Base-by-base conservation (phyloP, 73 alveolate species). In the Symbiodinium pilosum region DNA sequence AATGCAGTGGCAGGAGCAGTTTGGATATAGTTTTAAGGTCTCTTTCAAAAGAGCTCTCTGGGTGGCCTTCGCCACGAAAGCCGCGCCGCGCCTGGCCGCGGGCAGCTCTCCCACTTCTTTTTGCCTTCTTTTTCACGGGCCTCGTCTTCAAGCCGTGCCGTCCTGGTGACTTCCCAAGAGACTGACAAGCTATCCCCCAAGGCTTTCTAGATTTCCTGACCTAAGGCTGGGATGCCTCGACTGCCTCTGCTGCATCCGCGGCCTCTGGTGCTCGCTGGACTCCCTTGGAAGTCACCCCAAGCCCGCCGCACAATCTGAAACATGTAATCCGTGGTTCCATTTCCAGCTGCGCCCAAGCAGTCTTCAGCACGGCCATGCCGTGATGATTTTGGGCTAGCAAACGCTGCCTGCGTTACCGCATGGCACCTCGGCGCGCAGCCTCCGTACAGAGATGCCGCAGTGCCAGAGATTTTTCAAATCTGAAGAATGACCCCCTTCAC, bases 331-430 rank as follows among this genome's bases (percentile, higher is more conserved):
- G 81, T 30, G 81, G 81, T 64, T 64, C 81, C 81, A 28, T 64
- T 28, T 64, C 81, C 39, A 64, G 34, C 81, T 64, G 81, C 41
- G 81, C 81, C 81, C 81, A 64, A 64, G 81, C 81, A 64, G 81
- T 64, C 38, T 64, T 64, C 81, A 64, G 34, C 81, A 64, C 30
- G 81, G 81, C 81, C 81, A 64, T 28, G 81, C 81, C 81, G 81
- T 64, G 81, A 64, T 64, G 81, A 38, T 64, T 64, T 64, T 64
- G 81, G 81, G 30, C 34, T 64, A 38, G 24, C 12, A 9, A 26
- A 54, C 26, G 73, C 38, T 64, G 81, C 81, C 30, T 32, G 81
- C 38, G 81, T 28, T 28, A 64, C 38, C 30, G 81, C 81, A 14
- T 64, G 12, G 81, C 81, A 64, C 39, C 30, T 38, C 24, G 24